phyloP scores from a whole-genome alignment of 257 asterid species.

The Solanum pimpinellifolium region DNA sequence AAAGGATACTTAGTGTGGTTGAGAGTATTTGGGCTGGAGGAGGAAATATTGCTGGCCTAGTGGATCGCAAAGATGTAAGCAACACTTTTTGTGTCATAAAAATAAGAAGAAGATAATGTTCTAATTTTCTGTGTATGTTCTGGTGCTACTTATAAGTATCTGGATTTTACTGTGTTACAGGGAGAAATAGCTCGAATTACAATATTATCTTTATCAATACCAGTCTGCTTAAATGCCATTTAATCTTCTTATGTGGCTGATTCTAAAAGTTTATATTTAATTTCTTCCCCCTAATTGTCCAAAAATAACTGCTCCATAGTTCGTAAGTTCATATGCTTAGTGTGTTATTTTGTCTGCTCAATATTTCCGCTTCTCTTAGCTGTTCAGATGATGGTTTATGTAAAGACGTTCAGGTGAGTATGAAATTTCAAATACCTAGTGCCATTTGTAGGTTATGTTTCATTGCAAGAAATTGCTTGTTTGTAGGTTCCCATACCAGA shows the following conservation, averaged over 20 bases:
- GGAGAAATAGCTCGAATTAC: not conserved
- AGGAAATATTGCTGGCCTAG: slow-evolving; percentile 84
- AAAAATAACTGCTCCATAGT: not conserved
- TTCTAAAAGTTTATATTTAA: not conserved
- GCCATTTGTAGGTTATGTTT: slow-evolving; percentile 2
- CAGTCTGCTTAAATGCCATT: not conserved
- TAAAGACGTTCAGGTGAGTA: not conserved
- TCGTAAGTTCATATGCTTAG: not conserved
- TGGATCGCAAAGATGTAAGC: slow-evolving; percentile 75
- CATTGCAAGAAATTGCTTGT: slow-evolving; percentile 7
- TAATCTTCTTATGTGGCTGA: not conserved
- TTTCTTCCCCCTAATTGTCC: not conserved
- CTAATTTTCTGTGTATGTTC: not conserved
- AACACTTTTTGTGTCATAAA: not conserved
- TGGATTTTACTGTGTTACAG: not conserved
- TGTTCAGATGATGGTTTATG: not conserved
- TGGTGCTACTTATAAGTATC: not conserved
- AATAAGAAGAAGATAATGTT: not conserved
- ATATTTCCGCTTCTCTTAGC: not conserved
- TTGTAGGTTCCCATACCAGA: slow-evolving; percentile 77
- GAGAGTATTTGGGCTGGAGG: slow-evolving; percentile 90
- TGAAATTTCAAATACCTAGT: not conserved
- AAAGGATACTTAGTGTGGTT: slow-evolving; percentile 60
- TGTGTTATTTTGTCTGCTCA: not conserved
- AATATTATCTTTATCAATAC: not conserved